These are phyloP conservation scores for Pelargonium citronellum DNA, from an alignment of 441 rosid species.

Conservation along the genomic window DNA sequence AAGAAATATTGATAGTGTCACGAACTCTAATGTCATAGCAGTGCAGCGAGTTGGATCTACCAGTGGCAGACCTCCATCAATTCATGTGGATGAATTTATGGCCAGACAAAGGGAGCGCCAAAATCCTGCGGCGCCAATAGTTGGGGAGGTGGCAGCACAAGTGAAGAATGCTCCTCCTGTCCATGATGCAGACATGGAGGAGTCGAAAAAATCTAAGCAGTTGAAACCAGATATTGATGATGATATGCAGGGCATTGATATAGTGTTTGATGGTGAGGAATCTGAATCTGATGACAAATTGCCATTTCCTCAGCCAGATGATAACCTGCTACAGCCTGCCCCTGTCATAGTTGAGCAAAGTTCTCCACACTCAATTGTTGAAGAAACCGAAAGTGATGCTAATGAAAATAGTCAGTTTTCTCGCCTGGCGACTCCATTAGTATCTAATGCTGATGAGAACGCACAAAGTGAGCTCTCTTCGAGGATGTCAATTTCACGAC, in stretches of 20 bases:
- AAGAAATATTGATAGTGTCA: conserved; percentile 66
- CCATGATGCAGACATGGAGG: conserved; percentile 45
- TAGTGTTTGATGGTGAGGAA: conserved; percentile 92
- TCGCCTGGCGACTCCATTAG: conserved; percentile 58
- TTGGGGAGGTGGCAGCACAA: conserved; percentile 57
- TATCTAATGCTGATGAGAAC: conserved; percentile 64
- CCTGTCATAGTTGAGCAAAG: conserved; percentile 66
- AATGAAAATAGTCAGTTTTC: conserved; percentile 66
- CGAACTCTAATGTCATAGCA: conserved; percentile 74
- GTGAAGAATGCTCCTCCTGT: conserved; percentile 47
- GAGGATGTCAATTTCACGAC: conserved; percentile 71
- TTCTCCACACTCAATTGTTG: conserved; percentile 87
- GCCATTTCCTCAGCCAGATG: conserved; percentile 88
- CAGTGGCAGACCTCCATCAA: conserved; percentile 97
- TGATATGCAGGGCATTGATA: conserved; percentile 91
- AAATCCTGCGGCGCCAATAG: conserved; percentile 54
- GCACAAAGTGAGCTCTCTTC: conserved; percentile 82
- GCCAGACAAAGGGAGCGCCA: conserved; percentile 95
- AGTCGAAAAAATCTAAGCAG: conserved; percentile 59
- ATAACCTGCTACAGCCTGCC: conserved; percentile 71
- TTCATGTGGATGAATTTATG: conserved; percentile 98
- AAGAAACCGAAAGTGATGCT: conserved; percentile 83
- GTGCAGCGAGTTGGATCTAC: conserved; percentile 73
- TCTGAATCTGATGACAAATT: conserved; percentile 84
- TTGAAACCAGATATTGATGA: conserved; percentile 81